These are phyloP conservation scores for Mycena citricolor DNA, from an alignment of 1,284 basidiomycete species.

Conservation along the genomic window DNA sequence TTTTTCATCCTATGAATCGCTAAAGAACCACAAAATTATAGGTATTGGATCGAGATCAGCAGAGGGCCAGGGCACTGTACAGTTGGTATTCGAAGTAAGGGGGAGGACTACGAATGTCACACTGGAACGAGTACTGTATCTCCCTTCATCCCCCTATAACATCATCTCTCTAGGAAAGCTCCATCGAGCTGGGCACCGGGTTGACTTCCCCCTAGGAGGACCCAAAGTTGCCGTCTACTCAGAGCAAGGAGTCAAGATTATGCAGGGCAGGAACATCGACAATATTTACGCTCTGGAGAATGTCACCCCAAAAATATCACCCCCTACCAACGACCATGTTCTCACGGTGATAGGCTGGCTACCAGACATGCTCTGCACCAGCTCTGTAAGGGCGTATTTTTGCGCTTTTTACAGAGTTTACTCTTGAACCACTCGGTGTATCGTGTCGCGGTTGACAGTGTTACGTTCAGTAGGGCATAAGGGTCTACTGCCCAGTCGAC, in stretches of 20 bases:
- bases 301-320: conserved; percentile 4
- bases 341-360: too few relatives aligned
- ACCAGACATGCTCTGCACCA: too few relatives aligned
- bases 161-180: conserved; percentile 5
- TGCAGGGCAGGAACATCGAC: conserved; percentile 10
- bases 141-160: conserved; percentile 10
- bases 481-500: too few relatives aligned
- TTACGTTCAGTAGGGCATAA: too few relatives aligned
- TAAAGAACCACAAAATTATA: neutral
- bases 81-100: conserved; percentile 1
- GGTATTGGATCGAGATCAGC: neutral
- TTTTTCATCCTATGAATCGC: conserved; percentile 2
- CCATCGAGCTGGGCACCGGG: conserved; percentile 5
- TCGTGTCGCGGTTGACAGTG: too few relatives aligned
- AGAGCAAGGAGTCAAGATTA: neutral
- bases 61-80: conserved; percentile 1
- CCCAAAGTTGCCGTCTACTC: neutral
- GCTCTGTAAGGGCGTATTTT: too few relatives aligned
- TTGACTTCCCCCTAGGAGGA: conserved; percentile 1
- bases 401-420: too few relatives aligned
- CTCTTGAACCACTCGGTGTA: too few relatives aligned
- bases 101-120: conserved; percentile 1
- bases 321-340: too few relatives aligned
- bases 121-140: conserved; percentile 2
- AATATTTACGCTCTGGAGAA: conserved; percentile 6